A percentile compares a stretch with the other conserved stretches of the same genome.
Evolutionary conservation across 768 basidiomycete species (phyloP).

Genomic region (Lentinula lateritia): DNA sequence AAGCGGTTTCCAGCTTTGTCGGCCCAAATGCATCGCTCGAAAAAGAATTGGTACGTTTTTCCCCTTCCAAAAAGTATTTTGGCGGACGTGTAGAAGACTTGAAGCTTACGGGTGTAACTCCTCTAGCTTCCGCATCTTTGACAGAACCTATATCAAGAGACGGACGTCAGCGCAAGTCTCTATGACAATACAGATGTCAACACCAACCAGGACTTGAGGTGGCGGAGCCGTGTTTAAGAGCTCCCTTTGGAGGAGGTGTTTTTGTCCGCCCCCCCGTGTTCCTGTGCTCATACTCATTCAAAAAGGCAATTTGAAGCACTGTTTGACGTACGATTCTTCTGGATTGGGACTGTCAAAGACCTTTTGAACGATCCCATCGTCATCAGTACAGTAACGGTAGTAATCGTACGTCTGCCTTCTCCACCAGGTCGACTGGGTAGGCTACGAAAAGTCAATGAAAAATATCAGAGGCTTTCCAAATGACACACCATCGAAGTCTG

Average conservation of each 20-base stretch:
- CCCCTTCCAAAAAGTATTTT: not conserved
- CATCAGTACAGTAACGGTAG: not conserved
- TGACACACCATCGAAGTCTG: not conserved
- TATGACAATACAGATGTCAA: not conserved
- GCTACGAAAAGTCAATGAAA: not conserved
- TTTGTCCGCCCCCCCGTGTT: not conserved
- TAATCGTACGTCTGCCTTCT: not conserved
- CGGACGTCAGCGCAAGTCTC: not conserved
- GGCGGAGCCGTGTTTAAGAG: not conserved
- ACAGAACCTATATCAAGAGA: not conserved
- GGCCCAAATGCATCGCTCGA: not conserved
- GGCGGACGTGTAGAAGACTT: not conserved
- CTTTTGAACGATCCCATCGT: not conserved
- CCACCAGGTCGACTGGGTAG: not conserved
- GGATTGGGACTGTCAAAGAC: not conserved
- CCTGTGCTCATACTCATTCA: not conserved
- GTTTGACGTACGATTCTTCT: not conserved
- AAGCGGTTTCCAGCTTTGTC: not conserved
- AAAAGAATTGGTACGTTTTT: not conserved
- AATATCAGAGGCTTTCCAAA: not conserved
- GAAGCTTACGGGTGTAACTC: not conserved
- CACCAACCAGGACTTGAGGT: not conserved
- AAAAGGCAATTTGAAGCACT: not conserved
- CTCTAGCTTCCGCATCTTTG: not conserved
- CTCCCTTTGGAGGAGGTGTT: not conserved